A percentile compares a stretch with the other conserved stretches of the same genome.
phyloP scores from a whole-genome alignment of 1,139 yeast species.

The Debaryomyces robertsiae region DNA sequence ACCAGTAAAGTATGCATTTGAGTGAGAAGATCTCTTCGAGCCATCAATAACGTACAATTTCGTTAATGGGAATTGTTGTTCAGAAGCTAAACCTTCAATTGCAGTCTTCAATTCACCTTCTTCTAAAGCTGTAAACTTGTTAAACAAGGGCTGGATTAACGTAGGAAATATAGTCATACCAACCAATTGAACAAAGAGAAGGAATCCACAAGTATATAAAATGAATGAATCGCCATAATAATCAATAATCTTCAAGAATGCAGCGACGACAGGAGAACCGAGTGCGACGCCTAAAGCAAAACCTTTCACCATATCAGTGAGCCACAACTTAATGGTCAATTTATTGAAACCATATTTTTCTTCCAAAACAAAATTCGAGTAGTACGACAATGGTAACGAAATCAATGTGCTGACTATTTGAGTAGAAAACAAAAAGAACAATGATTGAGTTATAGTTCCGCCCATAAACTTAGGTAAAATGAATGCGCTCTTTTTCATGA shows the following conservation, averaged over 20 bases:
- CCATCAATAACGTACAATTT: conserved; percentile 91
- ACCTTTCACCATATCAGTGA: conserved; percentile 69
- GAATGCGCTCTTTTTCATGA: conserved; percentile 34
- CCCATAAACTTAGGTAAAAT: conserved; percentile 48
- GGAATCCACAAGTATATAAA: conserved; percentile 72
- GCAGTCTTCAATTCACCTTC: conserved; percentile 85
- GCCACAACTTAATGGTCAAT: conserved; percentile 69
- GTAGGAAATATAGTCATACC: conserved; percentile 78
- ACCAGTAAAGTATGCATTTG: conserved; percentile 94
- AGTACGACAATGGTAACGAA: conserved; percentile 70
- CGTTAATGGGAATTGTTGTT: conserved; percentile 81
- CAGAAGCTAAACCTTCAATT: conserved; percentile 75
- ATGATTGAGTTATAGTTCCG: conserved; percentile 67
- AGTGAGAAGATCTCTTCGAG: conserved; percentile 91
- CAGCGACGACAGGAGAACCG: conserved; percentile 74
- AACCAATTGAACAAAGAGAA: conserved; percentile 70
- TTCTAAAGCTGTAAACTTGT: conserved; percentile 85
- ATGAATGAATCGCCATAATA: conserved; percentile 79
- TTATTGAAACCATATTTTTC: conserved; percentile 94
- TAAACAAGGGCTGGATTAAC: conserved; percentile 87
- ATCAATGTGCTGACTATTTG: conserved; percentile 52
- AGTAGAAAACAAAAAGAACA: conserved; percentile 55
- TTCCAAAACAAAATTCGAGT: conserved; percentile 83
- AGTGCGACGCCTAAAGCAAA: conserved; percentile 54
- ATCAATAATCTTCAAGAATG: conserved; percentile 77